Conservation (phyloP, 352 stramenopile genomes). For the Hyaloperonospora arabidopsidis region DNA sequence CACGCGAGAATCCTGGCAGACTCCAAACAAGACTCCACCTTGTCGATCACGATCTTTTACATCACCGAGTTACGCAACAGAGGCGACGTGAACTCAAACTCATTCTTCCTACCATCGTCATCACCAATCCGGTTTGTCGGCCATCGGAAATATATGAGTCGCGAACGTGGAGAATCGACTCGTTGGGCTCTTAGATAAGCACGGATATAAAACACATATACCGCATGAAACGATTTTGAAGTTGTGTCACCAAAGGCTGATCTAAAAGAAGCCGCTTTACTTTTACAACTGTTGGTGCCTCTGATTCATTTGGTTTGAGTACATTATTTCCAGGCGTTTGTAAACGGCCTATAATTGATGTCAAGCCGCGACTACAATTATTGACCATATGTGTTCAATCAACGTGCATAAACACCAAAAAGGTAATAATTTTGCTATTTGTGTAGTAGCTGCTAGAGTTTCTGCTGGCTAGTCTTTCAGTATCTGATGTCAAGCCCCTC, state of each 20-base stretch:
- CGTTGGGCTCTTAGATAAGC: conserved; percentile 66
- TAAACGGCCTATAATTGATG: no score
- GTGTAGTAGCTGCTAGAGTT: no score
- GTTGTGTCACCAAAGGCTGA: conserved; percentile 42
- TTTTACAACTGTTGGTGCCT: no score
- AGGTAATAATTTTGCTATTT: no score
- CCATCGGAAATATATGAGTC: conserved; percentile 19
- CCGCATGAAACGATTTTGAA: conserved; percentile 45
- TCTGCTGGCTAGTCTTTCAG: no score
- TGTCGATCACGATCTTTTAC: conserved; percentile 59
- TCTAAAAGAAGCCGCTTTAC: conserved; percentile 59
- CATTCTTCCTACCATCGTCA: conserved; percentile 29
- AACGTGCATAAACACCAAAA: no score
- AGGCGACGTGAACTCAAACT: conserved; percentile 60
- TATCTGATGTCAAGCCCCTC: no score
- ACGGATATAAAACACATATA: conserved; percentile 70
- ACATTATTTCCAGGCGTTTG: no score
- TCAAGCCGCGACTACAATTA: no score
- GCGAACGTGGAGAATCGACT: conserved; percentile 52
- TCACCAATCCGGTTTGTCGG: conserved; percentile 9
- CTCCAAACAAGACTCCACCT: conserved; percentile 24
- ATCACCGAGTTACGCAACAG: conserved; percentile 45
- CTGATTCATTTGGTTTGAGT: no score
- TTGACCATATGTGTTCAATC: no score
- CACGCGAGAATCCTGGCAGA: conserved; percentile 22